Evolutionary conservation across 345 rosid species (phyloP).

Genomic region (Barbarea vulgaris): DNA sequence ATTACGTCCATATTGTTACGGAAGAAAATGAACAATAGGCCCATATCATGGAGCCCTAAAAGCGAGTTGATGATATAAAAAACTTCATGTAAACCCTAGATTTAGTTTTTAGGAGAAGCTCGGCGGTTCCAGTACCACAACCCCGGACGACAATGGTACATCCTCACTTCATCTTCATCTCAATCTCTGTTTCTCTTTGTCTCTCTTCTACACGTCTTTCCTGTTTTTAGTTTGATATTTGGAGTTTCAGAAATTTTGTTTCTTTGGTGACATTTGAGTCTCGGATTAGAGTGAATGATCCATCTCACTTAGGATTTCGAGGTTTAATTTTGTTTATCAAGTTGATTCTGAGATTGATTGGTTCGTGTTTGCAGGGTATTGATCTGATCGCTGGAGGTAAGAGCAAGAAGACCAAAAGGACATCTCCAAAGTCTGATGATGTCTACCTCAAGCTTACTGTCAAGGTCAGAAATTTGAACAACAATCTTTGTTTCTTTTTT

Average conservation of each 20-base stretch:
- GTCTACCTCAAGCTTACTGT: conserved; percentile 93
- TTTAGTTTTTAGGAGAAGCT: background rate
- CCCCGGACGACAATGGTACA: conserved; percentile 27
- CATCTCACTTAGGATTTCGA: background rate
- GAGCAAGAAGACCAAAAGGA: conserved; percentile 88
- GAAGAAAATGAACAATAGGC: background rate
- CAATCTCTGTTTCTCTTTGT: background rate
- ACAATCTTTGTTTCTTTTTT: background rate
- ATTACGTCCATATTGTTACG: background rate
- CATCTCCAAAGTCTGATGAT: conserved; percentile 89
- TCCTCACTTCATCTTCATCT: background rate
- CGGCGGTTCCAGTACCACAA: conserved; percentile 15
- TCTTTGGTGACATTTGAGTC: background rate
- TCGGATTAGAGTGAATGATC: background rate
- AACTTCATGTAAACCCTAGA: conserved; percentile 3
- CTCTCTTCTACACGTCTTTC: background rate
- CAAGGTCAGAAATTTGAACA: conserved; percentile 52
- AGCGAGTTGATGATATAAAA: background rate
- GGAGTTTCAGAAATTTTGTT: background rate
- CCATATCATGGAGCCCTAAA: conserved; percentile 16
- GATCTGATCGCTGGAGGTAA: conserved; percentile 95
- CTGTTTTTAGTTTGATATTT: background rate
- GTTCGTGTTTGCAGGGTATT: conserved; percentile 63
- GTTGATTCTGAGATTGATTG: conserved; percentile 15
- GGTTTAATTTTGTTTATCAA: background rate